Evolutionary conservation across 257 asterid species (phyloP).

Genomic region (Lantana camara): DNA sequence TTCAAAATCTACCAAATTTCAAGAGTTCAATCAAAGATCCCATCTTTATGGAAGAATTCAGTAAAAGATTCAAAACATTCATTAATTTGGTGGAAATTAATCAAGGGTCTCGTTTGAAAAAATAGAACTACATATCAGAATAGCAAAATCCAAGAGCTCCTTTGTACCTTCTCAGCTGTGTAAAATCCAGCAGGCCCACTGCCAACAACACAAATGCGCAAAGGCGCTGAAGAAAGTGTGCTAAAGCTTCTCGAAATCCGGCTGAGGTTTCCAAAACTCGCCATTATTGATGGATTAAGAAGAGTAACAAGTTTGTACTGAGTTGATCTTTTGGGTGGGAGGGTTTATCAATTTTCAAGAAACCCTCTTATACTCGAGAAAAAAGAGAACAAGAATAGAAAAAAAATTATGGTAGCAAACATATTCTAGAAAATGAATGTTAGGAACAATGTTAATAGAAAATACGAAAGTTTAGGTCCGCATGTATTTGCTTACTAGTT

Average conservation of each 20-base stretch:
- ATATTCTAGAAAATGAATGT: no score
- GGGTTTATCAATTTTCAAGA: conserved; percentile 5
- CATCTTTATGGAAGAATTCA: conserved; percentile 2
- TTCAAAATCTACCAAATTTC: conserved; percentile 59
- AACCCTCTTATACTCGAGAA: not conserved
- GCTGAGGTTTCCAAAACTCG: conserved; percentile 29
- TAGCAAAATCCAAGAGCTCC: not conserved
- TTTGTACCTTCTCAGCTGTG: conserved; percentile 78
- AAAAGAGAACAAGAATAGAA: not conserved
- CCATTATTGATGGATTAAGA: conserved; percentile 34
- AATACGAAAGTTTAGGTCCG: no score
- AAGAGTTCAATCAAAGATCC: conserved; percentile 7
- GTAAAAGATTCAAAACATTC: conserved; percentile 5
- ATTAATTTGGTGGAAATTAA: not conserved
- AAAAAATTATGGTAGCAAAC: no score
- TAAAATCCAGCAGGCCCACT: conserved; percentile 97
- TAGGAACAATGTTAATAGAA: no score
- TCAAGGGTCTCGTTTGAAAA: not conserved
- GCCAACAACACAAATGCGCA: conserved; percentile 81
- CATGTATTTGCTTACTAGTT: no score
- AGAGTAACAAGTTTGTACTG: not conserved
- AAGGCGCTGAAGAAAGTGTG: conserved; percentile 44
- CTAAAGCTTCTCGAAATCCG: conserved; percentile 50
- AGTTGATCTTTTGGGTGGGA: not conserved
- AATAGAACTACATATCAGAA: not conserved